These are phyloP conservation scores for Cetradonia linearis DNA, from an alignment of 495 filamentous ascomycete species.

Conservation along the genomic window DNA sequence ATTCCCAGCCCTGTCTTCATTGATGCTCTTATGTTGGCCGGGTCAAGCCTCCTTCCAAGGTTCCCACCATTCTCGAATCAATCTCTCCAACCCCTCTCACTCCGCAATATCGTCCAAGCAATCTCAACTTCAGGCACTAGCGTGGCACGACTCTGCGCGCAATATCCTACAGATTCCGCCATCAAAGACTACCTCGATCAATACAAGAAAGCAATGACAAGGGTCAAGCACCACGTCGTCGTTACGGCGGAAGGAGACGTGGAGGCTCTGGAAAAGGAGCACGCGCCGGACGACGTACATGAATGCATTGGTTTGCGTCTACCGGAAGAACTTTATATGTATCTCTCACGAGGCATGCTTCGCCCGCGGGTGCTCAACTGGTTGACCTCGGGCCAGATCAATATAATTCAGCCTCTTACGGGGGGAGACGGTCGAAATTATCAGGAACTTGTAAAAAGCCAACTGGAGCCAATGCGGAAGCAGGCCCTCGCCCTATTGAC, in stretches of 20 bases:
- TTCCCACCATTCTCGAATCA: constrained; percentile 66
- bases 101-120: constrained; percentile 61
- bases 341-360: constrained; percentile 73
- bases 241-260: constrained; percentile 66
- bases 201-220: constrained; percentile 73
- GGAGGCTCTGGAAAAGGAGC: constrained; percentile 55
- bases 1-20: constrained; percentile 64
- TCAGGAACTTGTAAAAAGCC: constrained; percentile 59
- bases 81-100: constrained; percentile 35
- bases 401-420: constrained; percentile 68
- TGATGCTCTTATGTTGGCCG: constrained; percentile 74
- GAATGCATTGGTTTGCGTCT: constrained; percentile 82
- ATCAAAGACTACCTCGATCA: constrained; percentile 68
- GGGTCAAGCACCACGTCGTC: constrained; percentile 76
- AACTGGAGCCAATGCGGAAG: constrained; percentile 60
- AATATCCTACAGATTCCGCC: constrained; percentile 61
- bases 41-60: constrained; percentile 64
- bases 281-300: constrained; percentile 69
- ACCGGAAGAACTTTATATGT: constrained; percentile 85
- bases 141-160: constrained; percentile 53
- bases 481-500: constrained; percentile 67
- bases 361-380: constrained; percentile 70
- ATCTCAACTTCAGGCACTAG: constrained; percentile 54
- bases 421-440: constrained; percentile 73
- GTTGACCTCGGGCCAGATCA: constrained; percentile 64